Evolutionary conservation across 2,329 filamentous ascomycete genomes (phyloP).

Genomic region (Hypoxylon sp.): DNA sequence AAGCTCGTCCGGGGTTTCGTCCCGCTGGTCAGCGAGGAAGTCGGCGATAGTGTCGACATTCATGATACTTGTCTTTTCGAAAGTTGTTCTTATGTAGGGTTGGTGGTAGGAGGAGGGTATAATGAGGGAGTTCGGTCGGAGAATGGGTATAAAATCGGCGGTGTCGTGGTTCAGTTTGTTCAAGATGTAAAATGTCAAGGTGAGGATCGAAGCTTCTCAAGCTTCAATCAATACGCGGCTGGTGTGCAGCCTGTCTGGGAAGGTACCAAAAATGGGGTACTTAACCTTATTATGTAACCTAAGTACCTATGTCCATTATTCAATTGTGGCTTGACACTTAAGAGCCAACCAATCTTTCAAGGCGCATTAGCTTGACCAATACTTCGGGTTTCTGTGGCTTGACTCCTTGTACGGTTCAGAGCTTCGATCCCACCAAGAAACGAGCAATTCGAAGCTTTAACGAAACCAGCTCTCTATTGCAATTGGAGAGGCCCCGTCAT

Average conservation of each 20-base stretch:
- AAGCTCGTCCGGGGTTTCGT: conserved; percentile 87
- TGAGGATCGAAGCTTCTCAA: conserved; percentile 41
- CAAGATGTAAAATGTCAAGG: conserved; percentile 25
- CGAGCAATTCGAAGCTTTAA: conserved; percentile 32
- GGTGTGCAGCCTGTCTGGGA: conserved; percentile 59
- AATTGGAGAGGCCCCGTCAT: conserved; percentile 53
- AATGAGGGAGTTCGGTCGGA: conserved; percentile 12
- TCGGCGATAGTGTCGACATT: conserved; percentile 90
- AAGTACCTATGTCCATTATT: conserved; percentile 21
- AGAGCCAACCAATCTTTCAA: conserved; percentile 24
- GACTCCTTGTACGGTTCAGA: conserved; percentile 41
- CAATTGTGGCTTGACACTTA: conserved; percentile 36
- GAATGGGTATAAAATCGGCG: conserved; percentile 18
- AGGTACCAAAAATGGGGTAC: conserved; percentile 39
- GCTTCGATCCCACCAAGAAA: conserved; percentile 48
- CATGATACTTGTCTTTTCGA: conserved; percentile 66
- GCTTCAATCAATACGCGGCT: conserved; percentile 58
- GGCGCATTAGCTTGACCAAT: conserved; percentile 33
- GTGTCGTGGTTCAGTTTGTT: conserved; percentile 11
- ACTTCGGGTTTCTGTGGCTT: conserved; percentile 43
- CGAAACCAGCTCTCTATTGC: conserved; percentile 39
- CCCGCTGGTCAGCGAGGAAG: conserved; percentile 92
- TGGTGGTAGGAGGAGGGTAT: not conserved
- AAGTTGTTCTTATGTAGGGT: conserved; percentile 1
- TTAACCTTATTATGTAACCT: conserved; percentile 6